Conservation (phyloP, 495 filamentous ascomycete genomes). For the Coniosporium apollinis region DNA sequence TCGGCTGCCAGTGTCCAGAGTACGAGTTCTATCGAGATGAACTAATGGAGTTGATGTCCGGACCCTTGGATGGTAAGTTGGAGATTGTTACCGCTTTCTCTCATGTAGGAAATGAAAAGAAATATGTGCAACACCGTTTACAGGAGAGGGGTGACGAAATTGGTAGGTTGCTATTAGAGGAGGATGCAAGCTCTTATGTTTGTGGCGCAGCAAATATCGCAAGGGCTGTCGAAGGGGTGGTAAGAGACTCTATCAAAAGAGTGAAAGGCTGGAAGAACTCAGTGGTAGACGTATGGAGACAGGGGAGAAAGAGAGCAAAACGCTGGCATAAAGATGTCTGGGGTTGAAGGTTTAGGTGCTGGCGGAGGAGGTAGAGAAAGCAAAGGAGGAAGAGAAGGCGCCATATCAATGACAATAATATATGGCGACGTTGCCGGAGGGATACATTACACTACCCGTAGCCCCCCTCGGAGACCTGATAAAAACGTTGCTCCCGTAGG, state of each 20-base stretch:
- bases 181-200: slow-evolving; percentile 32
- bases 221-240: slow-evolving; percentile 27
- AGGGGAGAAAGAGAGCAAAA: slow-evolving; percentile 26
- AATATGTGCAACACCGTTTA: slow-evolving; percentile 29
- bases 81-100: too few species aligned
- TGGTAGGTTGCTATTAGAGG: slow-evolving; percentile 14
- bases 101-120: slow-evolving; percentile 10
- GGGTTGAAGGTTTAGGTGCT: too few species aligned
- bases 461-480: too few species aligned
- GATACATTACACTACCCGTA: too few species aligned
- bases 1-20: slow-evolving; percentile 26
- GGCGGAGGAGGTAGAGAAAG: too few species aligned
- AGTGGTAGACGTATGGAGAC: slow-evolving; percentile 27
- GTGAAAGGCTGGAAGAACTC: slow-evolving; percentile 22
- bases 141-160: slow-evolving; percentile 20
- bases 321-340: slow-evolving; percentile 38
- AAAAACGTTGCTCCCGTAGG: too few species aligned
- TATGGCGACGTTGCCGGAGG: too few species aligned
- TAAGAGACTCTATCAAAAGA: slow-evolving; percentile 19
- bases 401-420: too few species aligned
- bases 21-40: slow-evolving; percentile 29
- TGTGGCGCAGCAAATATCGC: slow-evolving; percentile 33
- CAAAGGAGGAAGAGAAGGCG: too few species aligned
- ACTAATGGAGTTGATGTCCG: slow-evolving; percentile 2
- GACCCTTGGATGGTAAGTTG: slow-evolving; percentile 4